Base-by-base conservation (phyloP, 441 rosid genomes). In the Lepidium campestre region DNA sequence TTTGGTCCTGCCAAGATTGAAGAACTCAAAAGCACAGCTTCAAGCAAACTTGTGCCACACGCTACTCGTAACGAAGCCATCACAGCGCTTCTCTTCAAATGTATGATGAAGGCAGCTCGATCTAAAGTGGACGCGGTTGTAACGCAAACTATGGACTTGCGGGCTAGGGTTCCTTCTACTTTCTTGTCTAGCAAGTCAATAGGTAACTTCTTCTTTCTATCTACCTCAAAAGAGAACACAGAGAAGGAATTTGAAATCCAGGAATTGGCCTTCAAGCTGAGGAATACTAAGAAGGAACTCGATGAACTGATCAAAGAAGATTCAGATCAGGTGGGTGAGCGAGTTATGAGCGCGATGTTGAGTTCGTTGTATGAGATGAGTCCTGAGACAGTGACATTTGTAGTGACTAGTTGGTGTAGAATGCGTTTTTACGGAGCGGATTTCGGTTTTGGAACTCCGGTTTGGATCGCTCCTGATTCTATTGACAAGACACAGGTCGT, bases 401-500 rank as follows among this genome's bases (percentile, higher is more conserved):
- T 13, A 7, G 54, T 55, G 23, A 35, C 32, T 6, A 64, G 71
- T 15, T 72, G 76, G 67, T 65, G 70, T 29, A 57, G 58, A 22
- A 40, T 37, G 19, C 42, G 42, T 4, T 19, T 61, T 10, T 45
- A 52, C 27, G 14, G 11, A 18, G 41, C 39, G 2, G 49, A 66
- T 20, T 66, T 73, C 7, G 76, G 68, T 4, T 68, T 54, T 20
- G 41, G 58, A 46, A 35, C 52, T 13, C 57, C 72, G 7, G 31
- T 7, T 83, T 70, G 17, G 85, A 19, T 68, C 17, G 57, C 65
- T 0, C 35, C 55, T 10, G 64, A 19, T 42, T 45, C 18, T 0
- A 35, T 36, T 32, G 53, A 44, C 53, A 56, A 46, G 57, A 68
- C 47, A 4, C 56, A 45, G 6, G 55, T 46, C 4, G 37, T 57